These are phyloP conservation scores for Taxillus chinensis DNA, from an alignment of 164 flowering plant genomes.

Conservation along the genomic window DNA sequence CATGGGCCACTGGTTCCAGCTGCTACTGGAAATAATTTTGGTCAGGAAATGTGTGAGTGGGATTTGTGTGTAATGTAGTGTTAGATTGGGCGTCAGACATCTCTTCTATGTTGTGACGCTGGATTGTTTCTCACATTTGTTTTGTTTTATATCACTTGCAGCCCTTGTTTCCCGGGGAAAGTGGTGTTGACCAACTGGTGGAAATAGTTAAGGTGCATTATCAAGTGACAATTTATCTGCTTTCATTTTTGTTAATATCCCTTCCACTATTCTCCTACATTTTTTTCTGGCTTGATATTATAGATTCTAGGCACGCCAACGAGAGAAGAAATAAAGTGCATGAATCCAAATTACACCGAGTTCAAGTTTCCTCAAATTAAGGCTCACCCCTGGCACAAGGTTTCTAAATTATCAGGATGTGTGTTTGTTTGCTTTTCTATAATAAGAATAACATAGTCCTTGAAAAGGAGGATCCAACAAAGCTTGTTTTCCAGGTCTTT, in stretches of 20 bases:
- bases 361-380: slow-evolving; percentile 56
- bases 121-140: slow-evolving; percentile 8
- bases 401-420: slow-evolving; percentile 10
- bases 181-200: slow-evolving; percentile 86
- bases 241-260: background rate
- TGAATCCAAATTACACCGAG: slow-evolving; percentile 93
- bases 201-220: slow-evolving; percentile 69
- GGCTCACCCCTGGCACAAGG: slow-evolving; percentile 86
- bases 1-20: too few relatives aligned
- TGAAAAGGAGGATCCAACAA: too few relatives aligned
- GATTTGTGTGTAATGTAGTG: too few relatives aligned
- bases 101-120: too few relatives aligned
- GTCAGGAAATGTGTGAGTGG: too few relatives aligned
- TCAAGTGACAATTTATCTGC: background rate
- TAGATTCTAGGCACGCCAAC: slow-evolving; percentile 94
- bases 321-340: slow-evolving; percentile 93
- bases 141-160: slow-evolving; percentile 20
- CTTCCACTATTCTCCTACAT: slow-evolving; percentile 1
- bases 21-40: too few relatives aligned
- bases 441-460: background rate
- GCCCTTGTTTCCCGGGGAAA: slow-evolving; percentile 91
- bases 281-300: slow-evolving; percentile 1
- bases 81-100: too few relatives aligned
- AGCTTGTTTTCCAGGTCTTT: slow-evolving; percentile 42
- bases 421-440: background rate